These are phyloP conservation scores for Eucalyptus globulus DNA, from an alignment of 345 rosid genomes.

Conservation along the genomic window DNA sequence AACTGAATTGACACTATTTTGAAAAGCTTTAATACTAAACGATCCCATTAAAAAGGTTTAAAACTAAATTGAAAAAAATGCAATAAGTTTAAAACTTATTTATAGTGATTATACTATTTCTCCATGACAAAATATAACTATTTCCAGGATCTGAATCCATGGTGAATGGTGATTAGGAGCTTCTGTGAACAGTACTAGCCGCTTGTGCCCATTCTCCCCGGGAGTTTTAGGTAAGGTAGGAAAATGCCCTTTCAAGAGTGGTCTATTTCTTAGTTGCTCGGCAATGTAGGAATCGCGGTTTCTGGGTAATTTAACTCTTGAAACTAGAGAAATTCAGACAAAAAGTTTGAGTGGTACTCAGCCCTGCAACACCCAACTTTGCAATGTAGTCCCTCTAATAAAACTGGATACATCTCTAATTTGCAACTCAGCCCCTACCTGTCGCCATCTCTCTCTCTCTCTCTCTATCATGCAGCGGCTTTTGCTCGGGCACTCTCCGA, in stretches of 20 bases:
- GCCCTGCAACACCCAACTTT: background rate
- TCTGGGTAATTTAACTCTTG: background rate
- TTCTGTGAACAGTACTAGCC: background rate
- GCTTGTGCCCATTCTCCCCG: background rate
- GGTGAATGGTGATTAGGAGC: background rate
- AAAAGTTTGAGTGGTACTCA: background rate
- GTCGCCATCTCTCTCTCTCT: background rate
- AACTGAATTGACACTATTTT: too few species aligned
- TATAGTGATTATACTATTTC: background rate
- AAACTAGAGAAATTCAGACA: background rate
- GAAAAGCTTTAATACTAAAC: too few species aligned
- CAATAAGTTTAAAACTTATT: background rate
- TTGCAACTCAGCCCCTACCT: background rate
- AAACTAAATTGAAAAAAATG: too few species aligned
- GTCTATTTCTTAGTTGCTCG: background rate
- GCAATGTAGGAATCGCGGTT: background rate
- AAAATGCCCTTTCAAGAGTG: background rate
- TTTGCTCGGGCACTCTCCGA: background rate
- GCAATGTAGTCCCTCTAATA: background rate
- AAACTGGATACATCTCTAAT: background rate
- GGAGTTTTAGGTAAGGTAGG: background rate
- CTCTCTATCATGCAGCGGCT: background rate
- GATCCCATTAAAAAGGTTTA: rapidly evolving
- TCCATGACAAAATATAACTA: background rate
- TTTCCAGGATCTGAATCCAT: background rate